Percentiles rank a stretch among this genome's conserved stretches.
These are phyloP conservation scores for Amaranthus hypochondriacus DNA, from an alignment of 148 eudicot genomes.

Conservation along the genomic window DNA sequence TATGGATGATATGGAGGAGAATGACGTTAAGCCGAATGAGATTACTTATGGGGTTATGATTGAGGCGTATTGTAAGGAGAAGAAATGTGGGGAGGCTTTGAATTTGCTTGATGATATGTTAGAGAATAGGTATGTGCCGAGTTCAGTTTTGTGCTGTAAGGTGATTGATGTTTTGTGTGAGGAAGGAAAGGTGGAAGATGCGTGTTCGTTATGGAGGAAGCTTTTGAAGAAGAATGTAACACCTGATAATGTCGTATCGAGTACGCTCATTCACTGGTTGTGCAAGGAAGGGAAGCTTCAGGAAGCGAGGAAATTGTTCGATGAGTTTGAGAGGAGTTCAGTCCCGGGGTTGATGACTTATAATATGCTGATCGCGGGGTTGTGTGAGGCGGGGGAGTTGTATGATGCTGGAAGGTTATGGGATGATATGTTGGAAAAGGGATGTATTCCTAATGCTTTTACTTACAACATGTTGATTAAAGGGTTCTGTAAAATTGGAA, in stretches of 20 bases:
- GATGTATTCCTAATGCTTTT: conserved; percentile 59
- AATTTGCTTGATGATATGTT: conserved; percentile 79
- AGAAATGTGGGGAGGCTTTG: conserved; percentile 65
- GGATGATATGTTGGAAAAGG: conserved; percentile 87
- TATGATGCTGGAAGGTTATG: conserved; percentile 75
- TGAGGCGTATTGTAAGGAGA: conserved; percentile 70
- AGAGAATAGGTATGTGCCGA: conserved; percentile 53
- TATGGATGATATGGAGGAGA: conserved; percentile 94
- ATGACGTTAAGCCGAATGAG: conserved; percentile 59
- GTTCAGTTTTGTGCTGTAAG: conserved; percentile 61
- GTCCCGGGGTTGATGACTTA: conserved; percentile 69
- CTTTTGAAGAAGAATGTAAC: conserved; percentile 63
- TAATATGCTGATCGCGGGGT: conserved; percentile 67
- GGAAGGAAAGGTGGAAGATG: conserved; percentile 67
- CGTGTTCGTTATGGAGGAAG: conserved; percentile 67
- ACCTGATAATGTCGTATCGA: conserved; percentile 57
- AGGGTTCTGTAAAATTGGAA: conserved; percentile 76
- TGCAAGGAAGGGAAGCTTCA: conserved; percentile 64
- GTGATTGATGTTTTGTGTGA: conserved; percentile 70
- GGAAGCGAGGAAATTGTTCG: conserved; percentile 74
- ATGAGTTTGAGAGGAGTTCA: conserved; percentile 69
- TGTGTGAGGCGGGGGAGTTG: conserved; percentile 85
- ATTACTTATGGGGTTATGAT: conserved; percentile 79
- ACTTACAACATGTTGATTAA: conserved; percentile 73
- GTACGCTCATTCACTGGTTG: conserved; percentile 85